Base-by-base conservation (phyloP, 2,329 filamentous ascomycete species). In the Nothophoma quercina region DNA sequence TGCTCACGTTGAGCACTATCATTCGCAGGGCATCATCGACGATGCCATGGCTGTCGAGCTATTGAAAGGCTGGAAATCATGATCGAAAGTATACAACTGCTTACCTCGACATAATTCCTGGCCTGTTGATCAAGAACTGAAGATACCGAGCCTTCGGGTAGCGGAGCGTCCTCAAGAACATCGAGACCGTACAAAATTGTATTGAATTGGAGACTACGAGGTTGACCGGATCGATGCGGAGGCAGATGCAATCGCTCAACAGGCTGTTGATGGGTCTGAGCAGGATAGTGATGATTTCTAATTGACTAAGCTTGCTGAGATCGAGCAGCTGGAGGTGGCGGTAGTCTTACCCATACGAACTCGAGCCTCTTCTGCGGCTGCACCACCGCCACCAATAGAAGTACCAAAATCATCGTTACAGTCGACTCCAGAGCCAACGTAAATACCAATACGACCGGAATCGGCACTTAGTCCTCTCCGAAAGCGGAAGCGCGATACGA, bases 201-300 rank as follows among this genome's bases (percentile, higher is more conserved):
- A 61, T 25, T 58, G 60, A 13, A 25, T 65, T 10, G 42, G 36
- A 15, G 58, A 62, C 8, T 69, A 29, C 16, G 8, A 46, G 12
- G 57, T 51, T 3, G 63, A 64, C 5, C 46, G 38, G n/a, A 62
- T 67, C 16, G 63, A 68, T 21, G 59, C 58, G 16, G 18, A 59
- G 2, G 64, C 60, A 3, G 57, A 59, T 6, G 16, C n/a, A 8
- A 12, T 32, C 18, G 32, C 22, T 23, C 28, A 23, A 10, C 7
- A 41, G 2, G 15, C 12, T 16, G 19, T 22, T 9, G 26, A 18
- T 7, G 32, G 2, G 13, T 13, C 9, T 2, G 34, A 32, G 18
- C 10, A n/a, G 6, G 26, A 5, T 15, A 23, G 19, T 13, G 46
- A 13, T 3, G 18, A 6, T 10, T 35, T 38, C 1, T 15, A 42